A percentile compares a stretch with the other conserved stretches of the same genome.
Conservation (phyloP, 805 yeast genomes). For the Teunomyces panamensis region DNA sequence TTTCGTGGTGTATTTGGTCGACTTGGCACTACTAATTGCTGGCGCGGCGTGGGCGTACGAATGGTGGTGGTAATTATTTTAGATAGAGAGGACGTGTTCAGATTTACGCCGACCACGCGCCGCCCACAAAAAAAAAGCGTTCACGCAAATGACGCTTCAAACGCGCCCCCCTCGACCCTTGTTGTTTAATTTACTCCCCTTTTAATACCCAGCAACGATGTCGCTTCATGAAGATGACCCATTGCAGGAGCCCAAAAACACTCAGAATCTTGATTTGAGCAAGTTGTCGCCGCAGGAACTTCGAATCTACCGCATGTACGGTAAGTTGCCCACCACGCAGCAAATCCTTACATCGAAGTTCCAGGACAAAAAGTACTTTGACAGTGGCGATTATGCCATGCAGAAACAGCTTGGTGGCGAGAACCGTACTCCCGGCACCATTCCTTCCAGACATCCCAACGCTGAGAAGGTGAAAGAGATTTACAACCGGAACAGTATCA, state of each 20-base stretch:
- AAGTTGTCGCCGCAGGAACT: slow-evolving; percentile 76
- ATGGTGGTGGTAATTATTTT: not conserved
- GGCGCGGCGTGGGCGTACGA: not conserved
- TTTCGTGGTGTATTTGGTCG: slow-evolving; percentile 25
- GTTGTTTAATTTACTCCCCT: not conserved
- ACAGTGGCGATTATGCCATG: slow-evolving; percentile 92
- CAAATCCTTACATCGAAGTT: slow-evolving; percentile 72
- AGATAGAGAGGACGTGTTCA: not conserved
- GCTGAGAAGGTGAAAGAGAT: slow-evolving; percentile 60
- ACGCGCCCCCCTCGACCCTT: too few relatives aligned
- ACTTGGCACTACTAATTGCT: slow-evolving; percentile 10
- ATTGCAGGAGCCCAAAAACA: slow-evolving; percentile 44
- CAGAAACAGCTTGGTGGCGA: slow-evolving; percentile 44
- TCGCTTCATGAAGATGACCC: slow-evolving; percentile 48
- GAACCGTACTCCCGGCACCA: slow-evolving; percentile 25
- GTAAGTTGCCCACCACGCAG: slow-evolving; percentile 77
- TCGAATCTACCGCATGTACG: slow-evolving; percentile 74
- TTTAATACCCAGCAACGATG: slow-evolving; percentile 15
- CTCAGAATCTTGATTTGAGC: slow-evolving; percentile 49
- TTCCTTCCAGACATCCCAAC: slow-evolving; percentile 48
- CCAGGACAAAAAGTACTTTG: slow-evolving; percentile 88
- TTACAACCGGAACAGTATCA: slow-evolving; percentile 53
- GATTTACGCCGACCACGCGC: not conserved
- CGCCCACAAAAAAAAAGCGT: not conserved
- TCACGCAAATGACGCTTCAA: too few relatives aligned